phyloP scores from a whole-genome alignment of 495 filamentous ascomycete genomes.

The Podospora conica region DNA sequence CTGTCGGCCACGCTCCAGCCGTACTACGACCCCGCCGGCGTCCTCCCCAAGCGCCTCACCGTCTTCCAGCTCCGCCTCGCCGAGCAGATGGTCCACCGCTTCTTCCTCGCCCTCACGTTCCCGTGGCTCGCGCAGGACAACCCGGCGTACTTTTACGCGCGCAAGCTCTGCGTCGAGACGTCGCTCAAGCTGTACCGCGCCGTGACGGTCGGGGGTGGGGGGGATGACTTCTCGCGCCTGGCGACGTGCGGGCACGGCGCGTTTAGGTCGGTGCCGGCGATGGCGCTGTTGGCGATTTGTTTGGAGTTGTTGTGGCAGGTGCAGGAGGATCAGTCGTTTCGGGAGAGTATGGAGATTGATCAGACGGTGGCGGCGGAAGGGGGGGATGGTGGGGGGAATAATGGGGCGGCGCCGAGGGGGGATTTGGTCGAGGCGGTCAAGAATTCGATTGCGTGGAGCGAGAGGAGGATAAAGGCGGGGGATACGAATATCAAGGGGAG shows the following conservation, averaged over 20 bases:
- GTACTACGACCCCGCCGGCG: conserved; percentile 30
- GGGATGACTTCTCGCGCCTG: conserved; percentile 39
- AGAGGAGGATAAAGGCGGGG: conserved; percentile 42
- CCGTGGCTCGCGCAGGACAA: conserved; percentile 36
- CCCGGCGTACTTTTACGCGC: conserved; percentile 41
- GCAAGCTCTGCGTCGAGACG: conserved; percentile 41
- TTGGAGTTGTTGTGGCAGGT: conserved; percentile 45
- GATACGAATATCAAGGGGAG: conserved; percentile 55
- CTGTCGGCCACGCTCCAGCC: conserved; percentile 27
- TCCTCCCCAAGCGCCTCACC: conserved; percentile 28
- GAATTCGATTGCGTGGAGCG: conserved; percentile 40
- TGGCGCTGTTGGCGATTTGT: conserved; percentile 42
- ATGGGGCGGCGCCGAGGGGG: conserved; percentile 27
- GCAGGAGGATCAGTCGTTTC: conserved; percentile 46
- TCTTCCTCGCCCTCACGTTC: conserved; percentile 48
- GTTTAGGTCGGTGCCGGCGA: conserved; percentile 37
- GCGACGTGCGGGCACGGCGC: conserved; percentile 41
- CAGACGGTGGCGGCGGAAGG: conserved; percentile 14
- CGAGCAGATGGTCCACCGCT: conserved; percentile 43
- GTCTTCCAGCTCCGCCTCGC: conserved; percentile 33
- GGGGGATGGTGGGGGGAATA: conserved; percentile 23
- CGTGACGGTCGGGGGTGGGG: conserved; percentile 20
- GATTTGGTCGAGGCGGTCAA: conserved; percentile 46
- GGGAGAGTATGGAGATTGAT: conserved; percentile 31
- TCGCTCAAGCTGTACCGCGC: conserved; percentile 38